Evolutionary conservation across 202 grass and related monocot species (phyloP), one percentile per base, ranked within the genome.

Genomic region (Saccharum hybrid): DNA sequence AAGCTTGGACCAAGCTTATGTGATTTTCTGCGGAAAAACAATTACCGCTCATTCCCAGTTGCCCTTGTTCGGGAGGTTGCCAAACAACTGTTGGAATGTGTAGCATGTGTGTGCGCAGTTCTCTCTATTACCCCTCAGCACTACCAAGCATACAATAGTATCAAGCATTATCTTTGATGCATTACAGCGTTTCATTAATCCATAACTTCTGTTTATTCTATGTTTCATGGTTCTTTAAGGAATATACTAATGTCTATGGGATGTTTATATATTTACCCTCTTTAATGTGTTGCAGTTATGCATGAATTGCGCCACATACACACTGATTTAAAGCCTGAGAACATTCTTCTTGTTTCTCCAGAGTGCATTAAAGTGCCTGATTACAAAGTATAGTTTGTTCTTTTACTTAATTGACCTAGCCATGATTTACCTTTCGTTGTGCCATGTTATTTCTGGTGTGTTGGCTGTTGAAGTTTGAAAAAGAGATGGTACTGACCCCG

Each of bases 251-350:
- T 36, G 1, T 5, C 59, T 72, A 72, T 42, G 85, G 40, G 72
- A 63, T 66, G 59, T 80, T 85, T 34, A 43, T 62, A 67, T 86
- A 79, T 85, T 94, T 84, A 86, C 81, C 46, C 73, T 88, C 59
- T 86, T 41, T 87, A 86, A 86, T 92, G 88, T 90, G 69, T 87
- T 99, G 93, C 96, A 92, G 96, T 94, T 94, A 92, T 99, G 91
- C 96, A 96, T 99, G 96, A 92, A 33, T 84, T 99, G 96, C 89
- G 86, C 85, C 93, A 96, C 89, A 86, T 99, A 89, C 96, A 99
- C 91, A 99, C 96, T 94, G 93, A 99, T 96, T 96, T 99, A 94
- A 99, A 96, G 93, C 96, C 96, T 89, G 96, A 99, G 96, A 99
- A 99, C 82, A 90, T 99, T 87, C 96, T 99, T 79, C 96, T 99